A percentile compares a stretch with the other conserved stretches of the same genome.
phyloP scores from a whole-genome alignment of 768 basidiomycete species.

The Phylloporus arenicola region DNA sequence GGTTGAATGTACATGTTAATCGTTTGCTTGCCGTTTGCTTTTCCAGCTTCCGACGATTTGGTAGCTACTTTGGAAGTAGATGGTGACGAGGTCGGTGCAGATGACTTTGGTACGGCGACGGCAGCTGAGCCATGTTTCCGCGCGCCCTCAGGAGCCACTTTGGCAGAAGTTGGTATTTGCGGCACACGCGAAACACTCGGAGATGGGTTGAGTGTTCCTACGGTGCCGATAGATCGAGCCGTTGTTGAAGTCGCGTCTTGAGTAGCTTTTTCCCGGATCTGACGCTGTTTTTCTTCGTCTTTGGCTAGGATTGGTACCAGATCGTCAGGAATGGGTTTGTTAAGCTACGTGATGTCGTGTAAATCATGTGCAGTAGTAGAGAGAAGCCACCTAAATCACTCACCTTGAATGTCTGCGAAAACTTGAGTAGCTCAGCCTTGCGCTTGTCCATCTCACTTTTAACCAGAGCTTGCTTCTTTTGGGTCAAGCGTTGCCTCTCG shows the following conservation, averaged over 20 bases:
- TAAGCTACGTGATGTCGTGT: slow-evolving; percentile 49
- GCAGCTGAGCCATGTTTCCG: slow-evolving; percentile 27
- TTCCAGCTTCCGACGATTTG: slow-evolving; percentile 27
- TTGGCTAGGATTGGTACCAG: slow-evolving; percentile 90
- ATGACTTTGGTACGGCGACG: slow-evolving; percentile 22
- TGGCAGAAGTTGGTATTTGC: slow-evolving; percentile 27
- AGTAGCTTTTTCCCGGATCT: slow-evolving; percentile 71
- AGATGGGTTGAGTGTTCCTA: slow-evolving; percentile 35
- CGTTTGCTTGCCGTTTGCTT: slow-evolving; percentile 40
- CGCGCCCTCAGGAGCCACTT: slow-evolving; percentile 25
- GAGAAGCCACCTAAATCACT: slow-evolving; percentile 12
- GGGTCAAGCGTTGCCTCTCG: slow-evolving; percentile 84
- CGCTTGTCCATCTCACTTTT: slow-evolving; percentile 95
- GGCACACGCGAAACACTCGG: slow-evolving; percentile 45
- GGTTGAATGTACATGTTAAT: slow-evolving; percentile 78
- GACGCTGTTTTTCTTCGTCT: slow-evolving; percentile 84
- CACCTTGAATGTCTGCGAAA: slow-evolving; percentile 93
- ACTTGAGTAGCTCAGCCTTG: slow-evolving; percentile 88
- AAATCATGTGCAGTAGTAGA: background rate
- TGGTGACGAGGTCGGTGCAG: slow-evolving; percentile 25
- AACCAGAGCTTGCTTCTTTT: slow-evolving; percentile 83
- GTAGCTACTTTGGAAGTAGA: slow-evolving; percentile 28
- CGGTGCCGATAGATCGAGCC: slow-evolving; percentile 64
- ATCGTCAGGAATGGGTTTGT: slow-evolving; percentile 93
- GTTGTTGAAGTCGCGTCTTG: slow-evolving; percentile 60